Conservation (phyloP, 805 yeast species). For the Ogataea minuta region DNA sequence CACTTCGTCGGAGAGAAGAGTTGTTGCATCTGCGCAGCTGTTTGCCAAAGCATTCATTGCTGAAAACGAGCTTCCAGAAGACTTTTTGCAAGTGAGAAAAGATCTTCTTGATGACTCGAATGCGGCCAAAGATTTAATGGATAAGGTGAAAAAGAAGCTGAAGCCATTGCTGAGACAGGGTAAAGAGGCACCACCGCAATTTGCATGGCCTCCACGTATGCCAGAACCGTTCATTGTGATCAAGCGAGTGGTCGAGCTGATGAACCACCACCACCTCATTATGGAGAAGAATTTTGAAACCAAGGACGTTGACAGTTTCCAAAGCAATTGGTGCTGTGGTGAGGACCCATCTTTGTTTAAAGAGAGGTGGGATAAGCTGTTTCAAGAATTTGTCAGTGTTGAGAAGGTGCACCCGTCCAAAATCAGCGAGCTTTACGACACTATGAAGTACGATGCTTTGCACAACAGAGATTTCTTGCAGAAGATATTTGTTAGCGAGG, state of each 20-base stretch:
- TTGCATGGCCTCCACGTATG: conserved; percentile 98
- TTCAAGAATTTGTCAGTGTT: conserved; percentile 84
- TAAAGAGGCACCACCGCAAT: conserved; percentile 94
- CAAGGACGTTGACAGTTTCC: conserved; percentile 66
- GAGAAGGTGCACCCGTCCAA: conserved; percentile 98
- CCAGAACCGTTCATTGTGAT: conserved; percentile 96
- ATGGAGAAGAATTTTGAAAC: conserved; percentile 77
- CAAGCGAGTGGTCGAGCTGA: conserved; percentile 88
- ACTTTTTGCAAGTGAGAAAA: conserved; percentile 77
- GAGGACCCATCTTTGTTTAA: conserved; percentile 88
- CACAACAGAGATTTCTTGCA: conserved; percentile 90
- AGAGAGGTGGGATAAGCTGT: conserved; percentile 96
- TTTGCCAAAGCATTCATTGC: conserved; percentile 76
- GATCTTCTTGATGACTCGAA: conserved; percentile 93
- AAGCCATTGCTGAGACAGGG: conserved; percentile 95
- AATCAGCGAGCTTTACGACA: conserved; percentile 93
- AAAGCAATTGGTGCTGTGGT: conserved; percentile 90
- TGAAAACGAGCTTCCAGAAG: conserved; percentile 69
- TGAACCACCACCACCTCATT: conserved; percentile 84
- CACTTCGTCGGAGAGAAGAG: conserved; percentile 94
- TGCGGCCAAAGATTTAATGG: conserved; percentile 98
- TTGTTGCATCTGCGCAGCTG: conserved; percentile 85
- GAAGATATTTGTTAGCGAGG: conserved; percentile 69
- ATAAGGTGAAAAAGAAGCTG: conserved; percentile 92
- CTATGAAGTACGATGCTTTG: conserved; percentile 97